Base-by-base conservation (phyloP, 2,329 filamentous ascomycete species). In the Colletotrichum theobromicola region DNA sequence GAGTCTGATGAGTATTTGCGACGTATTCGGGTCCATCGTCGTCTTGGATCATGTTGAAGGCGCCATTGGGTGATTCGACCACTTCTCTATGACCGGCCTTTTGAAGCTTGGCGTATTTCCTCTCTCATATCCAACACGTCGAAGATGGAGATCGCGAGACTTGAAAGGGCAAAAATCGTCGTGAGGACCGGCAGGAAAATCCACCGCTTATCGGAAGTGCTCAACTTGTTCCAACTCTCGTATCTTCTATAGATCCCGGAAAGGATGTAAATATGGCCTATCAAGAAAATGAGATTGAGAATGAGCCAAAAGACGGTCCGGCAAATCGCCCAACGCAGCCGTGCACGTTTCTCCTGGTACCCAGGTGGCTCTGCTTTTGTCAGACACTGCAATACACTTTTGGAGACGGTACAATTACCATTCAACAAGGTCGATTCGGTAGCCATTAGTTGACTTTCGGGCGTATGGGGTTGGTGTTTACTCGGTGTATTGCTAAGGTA, bases 1-100 rank as follows among this genome's bases (percentile, higher is more conserved):
- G n/a, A 0, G 42, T 50, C 24, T 4, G n/a, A 0, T 4, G 4
- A n/a, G 6, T 50, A 4, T 50, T 21, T 24, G 42, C n/a, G 42
- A 21, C 12, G n/a, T 24, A 50, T 50, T 50, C n/a, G 21, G n/a
- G n/a, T n/a, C 42, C 21, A 50, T 7, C 13, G 2, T 50, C 6
- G 6, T 7, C n/a, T 1, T 13, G 42, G 42, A 50, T 4, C 3
- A 50, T 50, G 42, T 50, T 50, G 42, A 50, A 50, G 42, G 10
- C 10, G n/a, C n/a, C 42, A 21, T 50, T 12, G 24, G n/a, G 42
- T 50, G n/a, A 21, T n/a, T n/a, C n/a, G 10, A 13, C n/a, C n/a
- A 21, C 12, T 7, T 21, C 42, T 50, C 42, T 50, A 50, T 12
- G 8, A 21, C n/a, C 6, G 42, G 2, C 24, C 42, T 50, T 7